A percentile compares a stretch with the other conserved stretches of the same genome.
Evolutionary conservation across 768 basidiomycete species (phyloP).

Genomic region (Amanita rimosa): DNA sequence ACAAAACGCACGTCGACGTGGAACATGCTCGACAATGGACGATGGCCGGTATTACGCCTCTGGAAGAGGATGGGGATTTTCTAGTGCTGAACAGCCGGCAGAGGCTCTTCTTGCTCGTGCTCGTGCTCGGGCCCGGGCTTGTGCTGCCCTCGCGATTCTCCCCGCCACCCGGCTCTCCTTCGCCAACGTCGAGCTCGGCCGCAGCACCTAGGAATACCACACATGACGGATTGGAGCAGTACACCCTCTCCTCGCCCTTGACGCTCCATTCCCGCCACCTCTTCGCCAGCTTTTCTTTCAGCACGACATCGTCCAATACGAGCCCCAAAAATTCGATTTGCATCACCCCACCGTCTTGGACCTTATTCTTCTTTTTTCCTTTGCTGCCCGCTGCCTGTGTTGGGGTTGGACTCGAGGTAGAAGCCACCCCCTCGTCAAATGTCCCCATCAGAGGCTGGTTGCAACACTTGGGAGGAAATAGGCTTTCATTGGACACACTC

Average conservation of each 20-base stretch:
- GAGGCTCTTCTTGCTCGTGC: background rate
- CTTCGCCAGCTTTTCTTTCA: background rate
- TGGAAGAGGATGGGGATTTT: background rate
- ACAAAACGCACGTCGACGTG: background rate
- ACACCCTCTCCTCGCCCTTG: conserved; percentile 1
- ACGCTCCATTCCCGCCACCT: conserved; percentile 1
- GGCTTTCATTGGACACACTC: conserved; percentile 34
- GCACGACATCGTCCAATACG: background rate
- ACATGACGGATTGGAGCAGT: conserved; percentile 20
- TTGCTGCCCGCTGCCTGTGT: too few species aligned
- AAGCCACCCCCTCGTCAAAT: background rate
- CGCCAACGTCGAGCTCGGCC: background rate
- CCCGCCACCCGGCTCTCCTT: background rate
- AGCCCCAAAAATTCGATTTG: background rate
- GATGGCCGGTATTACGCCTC: background rate
- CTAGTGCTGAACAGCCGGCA: conserved; percentile 4
- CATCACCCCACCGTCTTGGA: background rate
- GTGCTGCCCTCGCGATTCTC: too few species aligned
- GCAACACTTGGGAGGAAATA: conserved; percentile 44
- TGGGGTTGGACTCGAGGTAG: background rate
- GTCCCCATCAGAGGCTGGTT: background rate
- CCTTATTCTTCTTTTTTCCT: background rate
- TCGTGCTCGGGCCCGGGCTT: background rate
- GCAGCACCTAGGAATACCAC: conserved; percentile 9
- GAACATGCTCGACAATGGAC: conserved; percentile 19